Evolutionary conservation across 2,329 filamentous ascomycete genomes (phyloP), one percentile per base, ranked within the genome.

Genomic region (Leptographium wingfieldii): DNA sequence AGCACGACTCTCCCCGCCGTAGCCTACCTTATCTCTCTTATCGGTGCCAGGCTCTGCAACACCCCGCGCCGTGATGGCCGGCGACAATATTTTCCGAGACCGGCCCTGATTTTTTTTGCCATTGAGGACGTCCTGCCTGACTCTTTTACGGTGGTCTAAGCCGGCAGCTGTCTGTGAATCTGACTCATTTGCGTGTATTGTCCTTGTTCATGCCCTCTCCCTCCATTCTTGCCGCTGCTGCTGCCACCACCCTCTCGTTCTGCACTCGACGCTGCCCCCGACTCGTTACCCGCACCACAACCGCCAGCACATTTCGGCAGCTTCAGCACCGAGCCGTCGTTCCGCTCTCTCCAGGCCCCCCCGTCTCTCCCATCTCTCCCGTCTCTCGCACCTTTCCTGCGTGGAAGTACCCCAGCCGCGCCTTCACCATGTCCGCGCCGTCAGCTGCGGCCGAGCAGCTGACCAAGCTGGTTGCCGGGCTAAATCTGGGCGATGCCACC

Each of bases 401-500:
- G 14, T 6, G 14, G 12, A 43, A 12, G 16, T n/a, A 6, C 40
- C 40, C 3, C 49, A 6, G 22, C 9, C 56, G 48, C 11, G 29
- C 22, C 31, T 19, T 53, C 31, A 35, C 40, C 43, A 56, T 60
- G 59, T 29, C 59, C 16, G 49, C 33, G 29, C 59, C 59, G 25
- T 11, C 59, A 11, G 56, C 65, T 38, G 63, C 65, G 38, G 66
- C 71, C 57, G 69, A 72, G 57, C 64, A 70, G 64, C 68, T 74
- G 46, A 65, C 67, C 35, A 65, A 67, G 60, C 67, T 71, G 61
- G 69, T 73, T 64, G 67, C 69, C 58, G 70, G 69, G 65, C 68
- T 75, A 57, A 61, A 67, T 60, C 67, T 75, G 57, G 67, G 68
- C 57, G 68, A 70, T 57, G 66, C 73, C 63, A 64, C 70, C 55